phyloP scores from a whole-genome alignment of 176 grass and related monocot species.

The Leersia perrieri region DNA sequence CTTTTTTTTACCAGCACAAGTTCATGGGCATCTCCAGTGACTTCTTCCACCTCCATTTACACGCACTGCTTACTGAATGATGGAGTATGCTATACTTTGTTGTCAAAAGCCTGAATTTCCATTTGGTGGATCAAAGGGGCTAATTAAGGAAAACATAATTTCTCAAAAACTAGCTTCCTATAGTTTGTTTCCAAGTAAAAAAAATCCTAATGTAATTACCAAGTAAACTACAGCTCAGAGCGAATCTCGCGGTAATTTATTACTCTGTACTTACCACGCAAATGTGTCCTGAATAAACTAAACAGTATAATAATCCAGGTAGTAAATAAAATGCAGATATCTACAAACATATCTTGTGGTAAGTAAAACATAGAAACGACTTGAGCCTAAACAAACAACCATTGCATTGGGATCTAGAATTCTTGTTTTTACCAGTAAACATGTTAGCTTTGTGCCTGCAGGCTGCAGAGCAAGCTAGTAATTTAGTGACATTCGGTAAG shows the following conservation, averaged over 20 bases:
- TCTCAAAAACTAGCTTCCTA: too few relatives aligned
- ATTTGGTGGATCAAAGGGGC: background rate
- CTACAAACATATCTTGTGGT: background rate
- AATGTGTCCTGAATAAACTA: background rate
- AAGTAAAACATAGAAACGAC: background rate
- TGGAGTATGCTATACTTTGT: background rate
- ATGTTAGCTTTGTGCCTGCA: slow-evolving; percentile 29
- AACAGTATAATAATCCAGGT: background rate
- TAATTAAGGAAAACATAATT: background rate
- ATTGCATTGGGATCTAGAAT: slow-evolving; percentile 51
- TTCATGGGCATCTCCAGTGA: background rate
- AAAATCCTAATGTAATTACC: background rate
- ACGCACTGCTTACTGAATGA: background rate
- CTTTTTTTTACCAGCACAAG: background rate
- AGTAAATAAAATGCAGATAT: background rate
- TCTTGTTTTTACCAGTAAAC: slow-evolving; percentile 34
- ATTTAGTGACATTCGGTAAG: slow-evolving; percentile 24
- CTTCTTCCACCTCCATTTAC: background rate
- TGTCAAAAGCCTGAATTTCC: background rate
- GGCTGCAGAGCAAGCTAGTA: slow-evolving; percentile 28
- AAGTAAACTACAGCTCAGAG: background rate
- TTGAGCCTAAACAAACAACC: slow-evolving; percentile 26
- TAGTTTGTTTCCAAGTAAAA: too few relatives aligned
- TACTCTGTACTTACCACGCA: background rate
- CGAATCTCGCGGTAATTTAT: background rate